Evolutionary conservation across 202 grass and related monocot species (phyloP).

Genomic region (Eragrostis tef): DNA sequence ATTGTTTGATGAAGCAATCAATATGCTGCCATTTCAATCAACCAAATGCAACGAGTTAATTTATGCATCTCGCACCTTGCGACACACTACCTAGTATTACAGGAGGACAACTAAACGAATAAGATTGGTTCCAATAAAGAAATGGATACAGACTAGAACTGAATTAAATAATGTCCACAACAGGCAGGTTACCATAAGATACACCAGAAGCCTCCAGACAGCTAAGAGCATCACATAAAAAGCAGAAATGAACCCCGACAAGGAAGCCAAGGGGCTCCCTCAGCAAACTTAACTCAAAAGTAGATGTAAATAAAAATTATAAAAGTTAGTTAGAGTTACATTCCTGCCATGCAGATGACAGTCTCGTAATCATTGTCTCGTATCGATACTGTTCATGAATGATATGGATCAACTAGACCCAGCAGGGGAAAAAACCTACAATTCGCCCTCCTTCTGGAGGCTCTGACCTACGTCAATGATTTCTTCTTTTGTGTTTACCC

Average conservation of each 20-base stretch:
- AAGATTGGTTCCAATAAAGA: constrained; percentile 38
- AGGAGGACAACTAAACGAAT: constrained; percentile 17
- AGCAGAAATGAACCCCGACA: constrained; percentile 12
- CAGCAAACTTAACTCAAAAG: constrained; percentile 29
- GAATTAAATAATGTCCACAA: not conserved
- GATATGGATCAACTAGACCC: no score
- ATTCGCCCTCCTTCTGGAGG: no score
- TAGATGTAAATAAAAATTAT: not conserved
- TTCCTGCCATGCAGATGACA: not conserved
- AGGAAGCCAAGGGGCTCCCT: not conserved
- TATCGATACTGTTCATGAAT: constrained; percentile 1
- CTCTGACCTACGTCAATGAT: no score
- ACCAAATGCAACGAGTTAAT: constrained; percentile 10
- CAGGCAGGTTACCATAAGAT: not conserved
- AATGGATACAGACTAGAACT: constrained; percentile 14
- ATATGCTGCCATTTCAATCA: constrained; percentile 33
- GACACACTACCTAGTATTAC: constrained; percentile 1
- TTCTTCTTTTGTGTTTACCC: no score
- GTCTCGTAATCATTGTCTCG: not conserved
- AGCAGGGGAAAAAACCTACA: no score
- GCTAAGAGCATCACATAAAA: not conserved
- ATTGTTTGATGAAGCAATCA: constrained; percentile 37
- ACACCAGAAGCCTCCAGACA: constrained; percentile 8
- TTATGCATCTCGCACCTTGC: constrained; percentile 11
- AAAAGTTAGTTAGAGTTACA: constrained; percentile 26